Conservation (phyloP, 805 yeast species). For the Candida dajiaensis region DNA sequence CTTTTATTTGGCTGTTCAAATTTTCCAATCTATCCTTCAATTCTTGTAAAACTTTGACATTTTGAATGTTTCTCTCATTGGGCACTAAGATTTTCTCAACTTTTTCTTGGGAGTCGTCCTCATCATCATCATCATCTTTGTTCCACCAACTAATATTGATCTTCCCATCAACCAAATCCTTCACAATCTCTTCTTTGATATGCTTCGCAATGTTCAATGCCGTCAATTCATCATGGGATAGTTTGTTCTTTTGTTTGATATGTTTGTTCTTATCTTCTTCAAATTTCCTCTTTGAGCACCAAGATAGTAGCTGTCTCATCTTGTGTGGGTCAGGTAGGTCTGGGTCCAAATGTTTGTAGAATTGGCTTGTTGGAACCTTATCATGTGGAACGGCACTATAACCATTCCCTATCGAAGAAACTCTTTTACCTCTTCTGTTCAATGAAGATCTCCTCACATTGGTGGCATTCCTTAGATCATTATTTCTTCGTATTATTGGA, state of each 20-base stretch:
- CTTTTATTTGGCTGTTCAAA: conserved; percentile 39
- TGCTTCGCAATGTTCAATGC: conserved; percentile 50
- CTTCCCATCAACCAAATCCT: conserved; percentile 53
- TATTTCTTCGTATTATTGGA: conserved; percentile 32
- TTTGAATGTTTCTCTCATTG: conserved; percentile 54
- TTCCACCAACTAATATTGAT: conserved; percentile 68
- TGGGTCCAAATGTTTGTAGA: conserved; percentile 56
- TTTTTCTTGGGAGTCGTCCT: conserved; percentile 19
- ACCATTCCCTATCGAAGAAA: conserved; percentile 73
- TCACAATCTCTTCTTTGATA: conserved; percentile 56
- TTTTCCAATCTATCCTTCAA: conserved; percentile 38
- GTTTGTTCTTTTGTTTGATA: conserved; percentile 19
- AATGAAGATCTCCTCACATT: conserved; percentile 43
- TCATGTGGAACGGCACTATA: conserved; percentile 61
- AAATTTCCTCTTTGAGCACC: conserved; percentile 54
- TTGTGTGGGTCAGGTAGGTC: conserved; percentile 66
- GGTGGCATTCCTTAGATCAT: conserved; percentile 24
- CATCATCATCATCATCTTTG: conserved; percentile 24
- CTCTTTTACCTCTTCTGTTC: conserved; percentile 59
- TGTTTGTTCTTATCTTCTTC: conserved; percentile 24
- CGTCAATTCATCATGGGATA: conserved; percentile 34
- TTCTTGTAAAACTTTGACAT: conserved; percentile 40
- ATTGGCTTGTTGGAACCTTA: conserved; percentile 47
- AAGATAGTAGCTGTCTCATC: conserved; percentile 61
- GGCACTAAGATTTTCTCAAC: conserved; percentile 36